A percentile compares a stretch with the other conserved stretches of the same genome.
phyloP scores from a whole-genome alignment of 1,284 basidiomycete species.

The Tilletia walkeri region DNA sequence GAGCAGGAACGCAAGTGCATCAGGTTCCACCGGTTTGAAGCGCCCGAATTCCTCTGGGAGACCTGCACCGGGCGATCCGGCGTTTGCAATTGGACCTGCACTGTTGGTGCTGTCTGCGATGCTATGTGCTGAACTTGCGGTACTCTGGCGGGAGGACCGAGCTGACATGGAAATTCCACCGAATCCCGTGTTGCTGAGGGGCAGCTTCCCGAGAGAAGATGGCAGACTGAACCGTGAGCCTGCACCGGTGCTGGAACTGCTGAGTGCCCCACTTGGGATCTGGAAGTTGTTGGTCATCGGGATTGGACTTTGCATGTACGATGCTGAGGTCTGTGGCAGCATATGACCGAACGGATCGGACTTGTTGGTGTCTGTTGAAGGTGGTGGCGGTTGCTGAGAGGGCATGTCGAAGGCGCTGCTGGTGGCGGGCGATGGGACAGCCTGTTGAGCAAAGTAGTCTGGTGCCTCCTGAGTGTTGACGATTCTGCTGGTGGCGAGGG shows the following conservation, averaged over 20 bases:
- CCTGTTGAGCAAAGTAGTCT: slow-evolving; percentile 15
- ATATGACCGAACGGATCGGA: not conserved
- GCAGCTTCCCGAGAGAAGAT: not conserved
- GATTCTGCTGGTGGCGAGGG: not conserved
- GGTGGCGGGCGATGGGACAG: not conserved
- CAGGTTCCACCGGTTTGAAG: slow-evolving; percentile 2
- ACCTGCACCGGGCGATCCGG: not conserved
- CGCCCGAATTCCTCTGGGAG: not conserved
- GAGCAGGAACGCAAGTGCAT: not conserved
- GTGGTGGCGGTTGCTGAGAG: not conserved
- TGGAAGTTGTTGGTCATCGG: not conserved
- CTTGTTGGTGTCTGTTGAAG: not conserved
- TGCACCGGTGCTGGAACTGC: not conserved
- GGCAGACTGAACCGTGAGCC: slow-evolving; percentile 4
- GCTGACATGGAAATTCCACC: slow-evolving; percentile 8
- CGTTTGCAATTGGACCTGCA: not conserved
- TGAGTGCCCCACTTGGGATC: slow-evolving; percentile 15
- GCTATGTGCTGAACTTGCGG: not conserved
- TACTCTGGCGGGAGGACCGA: slow-evolving; percentile 1
- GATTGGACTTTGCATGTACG: not conserved
- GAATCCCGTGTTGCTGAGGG: not conserved
- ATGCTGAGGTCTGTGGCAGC: not conserved
- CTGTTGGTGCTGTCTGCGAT: slow-evolving; percentile 19
- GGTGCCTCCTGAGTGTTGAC: not conserved
- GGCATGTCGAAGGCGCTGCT: not conserved